Base-by-base conservation (phyloP, 352 stramenopile species). In the Pythium coloratum region DNA sequence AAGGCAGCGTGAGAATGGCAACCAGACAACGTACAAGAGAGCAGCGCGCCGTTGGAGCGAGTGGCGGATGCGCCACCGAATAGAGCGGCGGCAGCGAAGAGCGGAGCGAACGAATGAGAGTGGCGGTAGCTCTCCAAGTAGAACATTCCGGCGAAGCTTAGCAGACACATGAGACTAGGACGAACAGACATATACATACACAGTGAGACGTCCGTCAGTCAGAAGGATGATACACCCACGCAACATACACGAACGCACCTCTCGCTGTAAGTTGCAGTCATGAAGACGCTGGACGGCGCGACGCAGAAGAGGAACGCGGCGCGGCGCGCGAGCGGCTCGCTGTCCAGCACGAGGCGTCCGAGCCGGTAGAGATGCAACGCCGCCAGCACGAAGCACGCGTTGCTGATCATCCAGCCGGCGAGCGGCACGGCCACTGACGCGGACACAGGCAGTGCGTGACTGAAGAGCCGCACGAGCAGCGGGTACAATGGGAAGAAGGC, bases 401-500 rank as follows among this genome's bases (percentile, higher is more conserved):
- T 96, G 73, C 85, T 82, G 55, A 94, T 66, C 30, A 84, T 12
- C 79, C 80, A 92, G 1, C 86, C 84, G 26, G 78, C 82, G 1
- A 73, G 10, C 8, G 86, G 40, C 1, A 85, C 60, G 1, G 79
- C 74, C 0, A 68, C 67, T 0, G 55, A 47, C 3, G 56, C 34
- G 3, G 78, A 20, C 8, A 79, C 44, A 0, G 76, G 67, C 32
- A 84, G 26, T 16, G 26, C 33, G 18, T 16, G 61, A 49, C 71
- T 73, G 13, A 80, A 12, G 40, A 59, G 71, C 47, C 82, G 83
- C 42, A 72, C 63, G 40, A 93, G 66, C 50, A 92, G 59, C 42
- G 89, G 76, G 49, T 90, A 94, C 33, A 95, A 66, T 38, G 87
- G 87, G 69, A 93, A 95, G 73, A 95, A 95, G 47, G 87, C 85